These are phyloP conservation scores for Rhazya stricta DNA, from an alignment of 257 asterid genomes.

Conservation along the genomic window DNA sequence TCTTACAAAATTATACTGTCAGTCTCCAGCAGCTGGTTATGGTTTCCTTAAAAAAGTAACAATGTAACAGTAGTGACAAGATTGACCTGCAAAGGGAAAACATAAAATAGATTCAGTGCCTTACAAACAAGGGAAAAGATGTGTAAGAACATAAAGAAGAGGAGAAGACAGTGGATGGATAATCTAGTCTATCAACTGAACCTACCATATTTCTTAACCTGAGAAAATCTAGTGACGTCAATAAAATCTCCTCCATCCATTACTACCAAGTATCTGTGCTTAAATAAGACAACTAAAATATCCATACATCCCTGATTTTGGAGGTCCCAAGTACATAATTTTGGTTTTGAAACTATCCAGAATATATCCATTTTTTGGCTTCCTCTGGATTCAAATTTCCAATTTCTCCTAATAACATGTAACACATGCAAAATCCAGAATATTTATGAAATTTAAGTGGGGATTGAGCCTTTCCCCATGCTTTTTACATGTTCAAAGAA, in stretches of 20 bases:
- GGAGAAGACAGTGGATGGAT: not conserved
- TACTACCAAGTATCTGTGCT: not conserved
- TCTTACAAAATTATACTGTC: conserved; percentile 20
- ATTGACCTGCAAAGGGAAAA: conserved; percentile 14
- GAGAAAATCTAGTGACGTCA: not conserved
- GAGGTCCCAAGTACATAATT: not conserved
- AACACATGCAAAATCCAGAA: not conserved
- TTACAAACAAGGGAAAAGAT: not conserved
- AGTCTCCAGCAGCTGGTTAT: conserved; percentile 1
- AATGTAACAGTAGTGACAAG: not conserved
- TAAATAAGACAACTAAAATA: not conserved
- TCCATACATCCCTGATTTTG: not conserved
- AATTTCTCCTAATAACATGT: not conserved
- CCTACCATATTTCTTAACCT: not conserved
- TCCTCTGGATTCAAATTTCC: not conserved
- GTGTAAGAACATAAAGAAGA: not conserved
- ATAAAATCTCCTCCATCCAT: not conserved
- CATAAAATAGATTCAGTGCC: not conserved
- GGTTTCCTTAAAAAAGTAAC: conserved; percentile 4
- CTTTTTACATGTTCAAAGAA: not conserved
- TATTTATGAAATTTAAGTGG: not conserved
- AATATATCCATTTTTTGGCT: not conserved
- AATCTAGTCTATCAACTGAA: not conserved
- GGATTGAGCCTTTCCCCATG: not conserved
- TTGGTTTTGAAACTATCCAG: not conserved